Conservation (phyloP, 2,329 filamentous ascomycete genomes). For the Elsinoe fawcettii region DNA sequence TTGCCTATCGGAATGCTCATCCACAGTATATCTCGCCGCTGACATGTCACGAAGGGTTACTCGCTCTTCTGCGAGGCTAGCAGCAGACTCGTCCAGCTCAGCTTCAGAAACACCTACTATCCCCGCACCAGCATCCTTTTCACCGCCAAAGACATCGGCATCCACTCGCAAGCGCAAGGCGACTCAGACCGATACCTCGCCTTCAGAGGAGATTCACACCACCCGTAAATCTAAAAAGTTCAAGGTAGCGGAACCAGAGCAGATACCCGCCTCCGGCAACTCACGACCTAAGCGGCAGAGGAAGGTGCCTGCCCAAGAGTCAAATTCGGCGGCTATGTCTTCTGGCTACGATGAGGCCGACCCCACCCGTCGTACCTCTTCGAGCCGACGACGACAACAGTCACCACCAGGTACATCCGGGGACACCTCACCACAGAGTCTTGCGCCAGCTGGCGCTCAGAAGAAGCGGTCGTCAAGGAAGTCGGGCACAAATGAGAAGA, state of each 20-base stretch:
- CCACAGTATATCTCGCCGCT: slow-evolving; percentile 14
- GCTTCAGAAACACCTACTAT: slow-evolving; percentile 38
- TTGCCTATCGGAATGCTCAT: slow-evolving; percentile 5
- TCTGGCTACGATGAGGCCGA: slow-evolving; percentile 49
- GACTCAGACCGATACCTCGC: slow-evolving; percentile 36
- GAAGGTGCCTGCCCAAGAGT: slow-evolving; percentile 19
- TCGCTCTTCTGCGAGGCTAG: slow-evolving; percentile 87
- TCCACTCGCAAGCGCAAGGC: slow-evolving; percentile 31
- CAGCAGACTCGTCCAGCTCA: slow-evolving; percentile 51
- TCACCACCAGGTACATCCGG: slow-evolving; percentile 51
- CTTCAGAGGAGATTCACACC: slow-evolving; percentile 35
- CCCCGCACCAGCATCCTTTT: slow-evolving; percentile 26
- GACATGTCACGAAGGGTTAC: slow-evolving; percentile 96
- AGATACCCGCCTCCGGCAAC: slow-evolving; percentile 33
- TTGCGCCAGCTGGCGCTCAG: slow-evolving; percentile 54
- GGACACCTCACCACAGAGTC: slow-evolving; percentile 48
- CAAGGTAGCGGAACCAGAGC: slow-evolving; percentile 53
- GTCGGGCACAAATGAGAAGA: slow-evolving; percentile 3
- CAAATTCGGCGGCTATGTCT: slow-evolving; percentile 56
- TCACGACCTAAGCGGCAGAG: slow-evolving; percentile 51
- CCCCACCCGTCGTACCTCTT: slow-evolving; percentile 17
- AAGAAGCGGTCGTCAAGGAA: slow-evolving; percentile 38
- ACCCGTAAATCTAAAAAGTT: slow-evolving; percentile 34
- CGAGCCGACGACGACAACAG: slow-evolving; percentile 46
- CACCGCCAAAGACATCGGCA: slow-evolving; percentile 28